A percentile compares a stretch with the other conserved stretches of the same genome.
Evolutionary conservation across 345 rosid genomes (phyloP).

Genomic region (Excoecaria cochinchinensis): DNA sequence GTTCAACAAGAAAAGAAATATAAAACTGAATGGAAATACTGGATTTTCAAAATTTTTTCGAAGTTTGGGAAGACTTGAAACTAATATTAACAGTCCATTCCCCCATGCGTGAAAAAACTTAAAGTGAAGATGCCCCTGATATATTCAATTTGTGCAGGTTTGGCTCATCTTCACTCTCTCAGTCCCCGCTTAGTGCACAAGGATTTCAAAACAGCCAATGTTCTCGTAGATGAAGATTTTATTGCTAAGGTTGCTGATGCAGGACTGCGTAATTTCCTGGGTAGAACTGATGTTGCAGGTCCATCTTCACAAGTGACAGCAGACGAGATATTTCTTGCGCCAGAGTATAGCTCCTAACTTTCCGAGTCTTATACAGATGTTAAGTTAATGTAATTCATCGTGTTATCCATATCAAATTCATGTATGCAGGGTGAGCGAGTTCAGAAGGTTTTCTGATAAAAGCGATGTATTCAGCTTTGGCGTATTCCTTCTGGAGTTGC

Average conservation of each 20-base stretch:
- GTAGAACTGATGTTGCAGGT: slow-evolving; percentile 65
- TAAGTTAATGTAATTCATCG: slow-evolving; percentile 5
- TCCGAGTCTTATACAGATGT: background rate
- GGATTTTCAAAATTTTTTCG: slow-evolving; percentile 21
- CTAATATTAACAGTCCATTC: background rate
- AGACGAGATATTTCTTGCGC: slow-evolving; percentile 83
- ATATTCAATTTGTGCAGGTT: slow-evolving; percentile 49
- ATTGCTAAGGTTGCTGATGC: slow-evolving; percentile 94
- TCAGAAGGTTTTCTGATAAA: slow-evolving; percentile 81
- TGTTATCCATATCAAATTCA: slow-evolving; percentile 11
- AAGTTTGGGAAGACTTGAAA: slow-evolving; percentile 24
- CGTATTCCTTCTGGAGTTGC: slow-evolving; percentile 82
- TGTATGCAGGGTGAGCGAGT: slow-evolving; percentile 70
- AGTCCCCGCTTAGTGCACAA: slow-evolving; percentile 84
- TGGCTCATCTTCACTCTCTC: slow-evolving; percentile 83
- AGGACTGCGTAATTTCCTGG: slow-evolving; percentile 78
- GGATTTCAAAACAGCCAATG: slow-evolving; percentile 89
- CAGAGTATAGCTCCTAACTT: slow-evolving; percentile 52
- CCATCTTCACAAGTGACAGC: slow-evolving; percentile 68
- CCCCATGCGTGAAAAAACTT: slow-evolving; percentile 13
- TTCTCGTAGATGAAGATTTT: slow-evolving; percentile 86
- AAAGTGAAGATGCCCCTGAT: slow-evolving; percentile 26
- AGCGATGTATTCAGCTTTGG: slow-evolving; percentile 92
- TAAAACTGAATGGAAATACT: slow-evolving; percentile 8
- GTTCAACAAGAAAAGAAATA: background rate